Evolutionary conservation across 257 asterid species (phyloP).

Genomic region (Ajuga chamaepitys): DNA sequence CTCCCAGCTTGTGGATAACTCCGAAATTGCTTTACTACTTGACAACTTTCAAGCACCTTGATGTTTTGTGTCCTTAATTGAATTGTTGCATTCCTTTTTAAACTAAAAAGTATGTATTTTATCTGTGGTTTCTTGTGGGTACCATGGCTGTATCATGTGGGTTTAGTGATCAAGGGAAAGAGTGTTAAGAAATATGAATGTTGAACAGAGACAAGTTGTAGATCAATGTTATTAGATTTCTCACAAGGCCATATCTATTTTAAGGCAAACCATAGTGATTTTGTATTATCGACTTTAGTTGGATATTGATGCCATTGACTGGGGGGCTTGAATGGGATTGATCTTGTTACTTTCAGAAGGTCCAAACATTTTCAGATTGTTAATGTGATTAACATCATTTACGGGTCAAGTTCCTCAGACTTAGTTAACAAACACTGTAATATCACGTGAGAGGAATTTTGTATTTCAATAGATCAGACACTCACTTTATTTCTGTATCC

Average conservation of each 20-base stretch:
- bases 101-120: neutral
- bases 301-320: neutral
- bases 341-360: neutral
- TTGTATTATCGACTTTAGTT: constrained; percentile 1
- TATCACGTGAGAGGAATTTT: neutral
- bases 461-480: neutral
- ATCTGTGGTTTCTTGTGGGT: neutral
- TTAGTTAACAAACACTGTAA: neutral
- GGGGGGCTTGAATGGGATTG: neutral
- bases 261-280: neutral
- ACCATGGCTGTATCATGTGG: neutral
- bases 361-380: neutral
- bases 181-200: neutral
- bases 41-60: neutral
- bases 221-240: neutral
- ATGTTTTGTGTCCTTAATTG: neutral
- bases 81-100: neutral
- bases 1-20: neutral
- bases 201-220: neutral
- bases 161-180: neutral
- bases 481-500: neutral
- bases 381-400: neutral
- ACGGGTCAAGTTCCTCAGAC: constrained; percentile 3
- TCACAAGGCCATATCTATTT: neutral
- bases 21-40: neutral